phyloP scores from a whole-genome alignment of 306 rosid species.

The Prunus mongolica region DNA sequence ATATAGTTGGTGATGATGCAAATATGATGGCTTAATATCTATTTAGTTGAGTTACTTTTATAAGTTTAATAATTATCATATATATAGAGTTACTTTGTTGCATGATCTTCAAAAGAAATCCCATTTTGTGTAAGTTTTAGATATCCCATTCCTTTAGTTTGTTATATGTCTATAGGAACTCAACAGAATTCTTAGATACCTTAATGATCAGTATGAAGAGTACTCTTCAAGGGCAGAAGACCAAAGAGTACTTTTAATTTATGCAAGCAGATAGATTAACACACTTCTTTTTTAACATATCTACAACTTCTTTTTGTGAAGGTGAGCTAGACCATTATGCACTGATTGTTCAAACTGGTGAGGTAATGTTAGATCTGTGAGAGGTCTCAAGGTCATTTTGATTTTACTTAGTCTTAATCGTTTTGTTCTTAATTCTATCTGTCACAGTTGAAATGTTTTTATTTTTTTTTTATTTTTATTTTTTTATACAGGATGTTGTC shows the following conservation, averaged over 20 bases:
- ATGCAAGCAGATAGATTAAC: neutral
- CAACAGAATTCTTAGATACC: no score
- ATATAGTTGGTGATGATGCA: no score
- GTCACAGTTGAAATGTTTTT: neutral
- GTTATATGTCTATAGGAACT: no score
- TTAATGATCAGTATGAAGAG: no score
- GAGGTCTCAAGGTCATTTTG: neutral
- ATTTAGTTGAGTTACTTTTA: no score
- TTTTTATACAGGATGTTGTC: constrained; percentile 36
- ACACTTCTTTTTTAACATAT: neutral
- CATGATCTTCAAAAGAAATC: no score
- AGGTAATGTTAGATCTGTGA: constrained; percentile 30
- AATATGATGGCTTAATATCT: no score
- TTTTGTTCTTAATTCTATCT: neutral
- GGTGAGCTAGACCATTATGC: constrained; percentile 44
- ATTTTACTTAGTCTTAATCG: neutral
- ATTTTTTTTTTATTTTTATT: neutral
- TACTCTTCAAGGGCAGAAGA: no score
- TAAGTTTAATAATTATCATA: no score
- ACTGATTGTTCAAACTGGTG: constrained; percentile 33
- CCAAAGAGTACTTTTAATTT: neutral
- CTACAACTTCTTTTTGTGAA: constrained; percentile 8
- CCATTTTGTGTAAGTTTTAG: no score
- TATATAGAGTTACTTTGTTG: no score
- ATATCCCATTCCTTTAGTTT: no score